Evolutionary conservation across 2,329 filamentous ascomycete genomes (phyloP).

Genomic region (Ophiocordyceps unilateralis): DNA sequence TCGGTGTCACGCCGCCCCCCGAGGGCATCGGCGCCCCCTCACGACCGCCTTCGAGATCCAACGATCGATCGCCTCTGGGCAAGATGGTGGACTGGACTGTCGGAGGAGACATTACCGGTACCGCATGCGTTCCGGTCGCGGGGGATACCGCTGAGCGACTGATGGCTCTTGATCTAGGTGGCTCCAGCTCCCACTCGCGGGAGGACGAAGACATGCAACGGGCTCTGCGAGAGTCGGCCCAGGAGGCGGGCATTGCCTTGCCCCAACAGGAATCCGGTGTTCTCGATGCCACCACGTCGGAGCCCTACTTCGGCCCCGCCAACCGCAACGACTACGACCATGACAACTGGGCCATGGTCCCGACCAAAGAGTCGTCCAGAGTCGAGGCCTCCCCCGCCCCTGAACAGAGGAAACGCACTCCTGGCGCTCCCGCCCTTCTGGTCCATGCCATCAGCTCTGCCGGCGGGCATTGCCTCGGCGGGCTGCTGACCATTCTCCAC

Average conservation of each 20-base stretch:
- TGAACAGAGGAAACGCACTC: slow-evolving; percentile 23
- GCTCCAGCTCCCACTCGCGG: slow-evolving; percentile 19
- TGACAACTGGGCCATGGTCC: slow-evolving; percentile 42
- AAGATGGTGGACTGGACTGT: slow-evolving; percentile 29
- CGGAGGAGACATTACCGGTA: slow-evolving; percentile 24
- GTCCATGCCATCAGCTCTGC: slow-evolving; percentile 15
- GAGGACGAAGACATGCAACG: slow-evolving; percentile 39
- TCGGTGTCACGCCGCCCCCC: slow-evolving; percentile 23
- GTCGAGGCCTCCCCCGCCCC: slow-evolving; percentile 12
- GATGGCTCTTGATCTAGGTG: slow-evolving; percentile 11
- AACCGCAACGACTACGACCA: slow-evolving; percentile 36
- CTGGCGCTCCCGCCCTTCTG: slow-evolving; percentile 33
- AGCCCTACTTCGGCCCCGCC: slow-evolving; percentile 41
- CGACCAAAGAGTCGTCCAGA: slow-evolving; percentile 10
- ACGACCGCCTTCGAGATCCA: slow-evolving; percentile 43
- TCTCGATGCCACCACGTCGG: slow-evolving; percentile 18
- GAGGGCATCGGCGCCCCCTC: slow-evolving; percentile 31
- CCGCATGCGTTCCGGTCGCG: not conserved
- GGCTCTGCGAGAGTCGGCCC: slow-evolving; percentile 37
- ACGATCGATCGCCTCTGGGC: slow-evolving; percentile 37
- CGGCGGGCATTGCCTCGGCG: slow-evolving; percentile 28
- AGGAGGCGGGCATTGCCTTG: slow-evolving; percentile 28
- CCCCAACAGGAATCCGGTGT: slow-evolving; percentile 33
- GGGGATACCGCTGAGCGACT: not conserved
- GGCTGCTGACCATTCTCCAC: slow-evolving; percentile 40